These are phyloP conservation scores for Myriangium duriaei DNA, from an alignment of 2,329 filamentous ascomycete species.

Conservation along the genomic window DNA sequence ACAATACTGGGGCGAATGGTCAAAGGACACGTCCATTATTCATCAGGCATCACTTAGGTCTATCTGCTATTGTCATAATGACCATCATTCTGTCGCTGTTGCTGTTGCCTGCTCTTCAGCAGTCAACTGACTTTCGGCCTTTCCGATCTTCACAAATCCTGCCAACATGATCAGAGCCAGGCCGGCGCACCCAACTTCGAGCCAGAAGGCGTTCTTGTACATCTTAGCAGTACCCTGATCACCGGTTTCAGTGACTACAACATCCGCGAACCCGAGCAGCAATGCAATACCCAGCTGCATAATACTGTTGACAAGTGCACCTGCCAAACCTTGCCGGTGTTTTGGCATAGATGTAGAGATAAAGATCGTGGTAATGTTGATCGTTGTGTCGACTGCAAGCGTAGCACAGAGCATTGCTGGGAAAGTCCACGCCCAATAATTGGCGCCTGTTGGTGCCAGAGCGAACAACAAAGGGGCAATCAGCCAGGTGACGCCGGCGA, in stretches of 20 bases:
- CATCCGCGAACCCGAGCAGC: slow-evolving; percentile 20
- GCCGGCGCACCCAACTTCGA: slow-evolving; percentile 11
- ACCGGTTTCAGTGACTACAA: slow-evolving; percentile 9
- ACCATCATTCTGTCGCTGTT: slow-evolving; percentile 3
- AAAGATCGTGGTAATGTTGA: slow-evolving; percentile 23
- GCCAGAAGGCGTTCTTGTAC: slow-evolving; percentile 11
- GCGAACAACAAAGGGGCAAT: slow-evolving; percentile 24
- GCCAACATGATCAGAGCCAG: slow-evolving; percentile 8
- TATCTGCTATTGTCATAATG: too few relatives aligned
- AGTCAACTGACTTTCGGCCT: slow-evolving; percentile 45
- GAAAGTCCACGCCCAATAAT: slow-evolving; percentile 25
- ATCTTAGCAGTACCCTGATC: slow-evolving; percentile 3
- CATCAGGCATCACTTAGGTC: background rate
- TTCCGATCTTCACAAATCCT: slow-evolving; percentile 21
- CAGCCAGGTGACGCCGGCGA: slow-evolving; percentile 24
- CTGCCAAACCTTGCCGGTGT: slow-evolving; percentile 23
- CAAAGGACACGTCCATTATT: background rate
- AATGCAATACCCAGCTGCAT: slow-evolving; percentile 27
- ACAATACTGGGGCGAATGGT: background rate
- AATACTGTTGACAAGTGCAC: slow-evolving; percentile 24
- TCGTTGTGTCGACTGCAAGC: slow-evolving; percentile 25
- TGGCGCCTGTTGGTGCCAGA: slow-evolving; percentile 18
- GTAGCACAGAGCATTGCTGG: slow-evolving; percentile 26
- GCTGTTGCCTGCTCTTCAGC: slow-evolving; percentile 40
- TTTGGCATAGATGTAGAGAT: slow-evolving; percentile 21